A percentile compares a stretch with the other conserved stretches of the same genome.
phyloP scores from a whole-genome alignment of 139 green algal genomes.

The Closterium sp. region DNA sequence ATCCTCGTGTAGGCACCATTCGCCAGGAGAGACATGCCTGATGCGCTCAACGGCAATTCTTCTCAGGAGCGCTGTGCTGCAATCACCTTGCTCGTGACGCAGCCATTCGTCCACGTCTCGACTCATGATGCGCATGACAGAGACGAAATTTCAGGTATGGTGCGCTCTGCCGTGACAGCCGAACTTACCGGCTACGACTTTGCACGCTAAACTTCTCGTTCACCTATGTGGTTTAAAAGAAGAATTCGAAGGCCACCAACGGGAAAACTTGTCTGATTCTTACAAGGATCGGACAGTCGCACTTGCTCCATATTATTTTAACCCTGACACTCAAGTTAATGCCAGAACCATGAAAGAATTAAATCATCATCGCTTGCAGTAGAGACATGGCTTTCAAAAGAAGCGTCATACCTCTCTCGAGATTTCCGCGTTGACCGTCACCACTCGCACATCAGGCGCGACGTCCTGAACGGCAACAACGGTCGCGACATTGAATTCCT shows the following conservation, averaged over 20 bases:
- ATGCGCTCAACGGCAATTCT: not conserved
- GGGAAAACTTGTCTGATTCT: too few relatives aligned
- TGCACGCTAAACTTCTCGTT: too few relatives aligned
- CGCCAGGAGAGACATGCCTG: not conserved
- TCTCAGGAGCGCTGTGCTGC: not conserved
- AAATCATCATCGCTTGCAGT: too few relatives aligned
- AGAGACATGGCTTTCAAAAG: too few relatives aligned
- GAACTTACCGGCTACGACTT: too few relatives aligned
- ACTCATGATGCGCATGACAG: not conserved
- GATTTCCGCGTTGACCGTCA: conserved; percentile 40
- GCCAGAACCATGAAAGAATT: not conserved
- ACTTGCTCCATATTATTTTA: too few relatives aligned
- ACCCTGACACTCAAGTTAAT: not conserved
- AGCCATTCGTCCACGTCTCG: not conserved
- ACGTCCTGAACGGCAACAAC: conserved; percentile 23
- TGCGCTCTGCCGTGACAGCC: not conserved
- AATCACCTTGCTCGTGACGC: not conserved
- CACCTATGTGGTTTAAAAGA: too few relatives aligned
- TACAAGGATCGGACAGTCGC: not conserved
- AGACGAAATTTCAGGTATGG: not conserved
- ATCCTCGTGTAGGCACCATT: not conserved
- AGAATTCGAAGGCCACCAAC: too few relatives aligned
- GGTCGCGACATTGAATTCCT: not conserved
- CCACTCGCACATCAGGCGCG: conserved; percentile 25
- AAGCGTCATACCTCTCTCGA: conserved; percentile 20